Conservation (phyloP, 331 rosid genomes). For the Arachis monticola region DNA sequence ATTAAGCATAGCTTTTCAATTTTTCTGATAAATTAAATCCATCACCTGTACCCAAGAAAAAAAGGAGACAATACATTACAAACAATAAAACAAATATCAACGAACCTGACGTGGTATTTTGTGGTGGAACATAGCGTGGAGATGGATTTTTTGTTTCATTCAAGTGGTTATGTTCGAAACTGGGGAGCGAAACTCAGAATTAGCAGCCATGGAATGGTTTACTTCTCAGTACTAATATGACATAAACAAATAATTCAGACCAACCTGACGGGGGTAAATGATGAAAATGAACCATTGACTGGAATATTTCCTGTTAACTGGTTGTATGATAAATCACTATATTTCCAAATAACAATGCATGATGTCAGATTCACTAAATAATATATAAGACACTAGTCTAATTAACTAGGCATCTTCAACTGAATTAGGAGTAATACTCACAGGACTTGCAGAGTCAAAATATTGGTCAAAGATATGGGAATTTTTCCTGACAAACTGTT, state of each 20-base stretch:
- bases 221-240: not conserved
- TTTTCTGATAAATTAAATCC: constrained; percentile 10
- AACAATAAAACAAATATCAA: constrained; percentile 16
- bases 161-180: constrained; percentile 49
- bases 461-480: constrained; percentile 56
- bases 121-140: constrained; percentile 37
- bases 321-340: constrained; percentile 86
- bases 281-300: constrained; percentile 73
- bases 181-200: constrained; percentile 41
- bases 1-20: too few relatives aligned
- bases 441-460: constrained; percentile 80
- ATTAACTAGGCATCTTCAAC: constrained; percentile 22
- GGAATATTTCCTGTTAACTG: constrained; percentile 61
- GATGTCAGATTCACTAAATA: constrained; percentile 30
- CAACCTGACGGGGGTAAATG: constrained; percentile 88
- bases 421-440: constrained; percentile 52
- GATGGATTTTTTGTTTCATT: not conserved
- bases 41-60: not conserved
- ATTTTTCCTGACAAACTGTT: constrained; percentile 66
- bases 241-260: constrained; percentile 30
- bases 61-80: too few relatives aligned
- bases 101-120: constrained; percentile 51
- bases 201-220: constrained; percentile 21
- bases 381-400: constrained; percentile 11
- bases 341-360: constrained; percentile 39